Conservation (phyloP, 768 basidiomycete species). For the Fomitopsis pulvina region DNA sequence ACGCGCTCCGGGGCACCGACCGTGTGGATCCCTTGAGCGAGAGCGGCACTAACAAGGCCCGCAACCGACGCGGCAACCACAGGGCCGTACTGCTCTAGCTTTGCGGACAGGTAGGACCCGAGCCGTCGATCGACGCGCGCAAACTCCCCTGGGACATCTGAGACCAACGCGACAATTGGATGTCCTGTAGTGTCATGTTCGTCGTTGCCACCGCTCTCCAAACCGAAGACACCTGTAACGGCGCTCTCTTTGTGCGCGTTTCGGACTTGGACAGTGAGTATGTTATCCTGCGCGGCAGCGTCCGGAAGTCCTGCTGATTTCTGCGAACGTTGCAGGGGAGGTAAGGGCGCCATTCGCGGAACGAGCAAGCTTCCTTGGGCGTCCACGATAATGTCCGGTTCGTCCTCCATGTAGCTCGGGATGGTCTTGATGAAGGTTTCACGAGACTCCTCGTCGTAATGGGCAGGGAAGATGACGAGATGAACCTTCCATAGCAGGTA, state of each 20-base stretch:
- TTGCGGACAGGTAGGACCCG: not conserved
- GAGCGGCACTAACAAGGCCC: not conserved
- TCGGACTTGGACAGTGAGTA: too few species aligned
- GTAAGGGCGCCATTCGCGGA: not conserved
- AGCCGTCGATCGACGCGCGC: too few species aligned
- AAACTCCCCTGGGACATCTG: too few species aligned
- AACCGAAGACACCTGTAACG: too few species aligned
- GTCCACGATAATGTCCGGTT: constrained; percentile 1
- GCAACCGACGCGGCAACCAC: not conserved
- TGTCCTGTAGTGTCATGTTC: too few species aligned
- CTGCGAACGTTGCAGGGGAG: not conserved
- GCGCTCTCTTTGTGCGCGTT: too few species aligned
- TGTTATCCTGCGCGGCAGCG: not conserved
- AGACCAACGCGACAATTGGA: too few species aligned
- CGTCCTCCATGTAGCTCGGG: not conserved
- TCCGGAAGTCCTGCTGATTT: not conserved
- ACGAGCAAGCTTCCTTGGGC: not conserved
- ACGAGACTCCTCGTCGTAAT: constrained; percentile 1
- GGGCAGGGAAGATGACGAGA: constrained; percentile 22
- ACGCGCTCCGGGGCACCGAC: not conserved
- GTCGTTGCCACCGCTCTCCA: too few species aligned
- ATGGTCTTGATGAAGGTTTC: not conserved
- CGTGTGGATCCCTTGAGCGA: not conserved
- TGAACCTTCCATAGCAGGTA: constrained; percentile 25
- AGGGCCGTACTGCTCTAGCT: not conserved